Evolutionary conservation across 2,329 filamentous ascomycete species (phyloP), one percentile per base, ranked within the genome.

Genomic region (Penicillium corylophilum): DNA sequence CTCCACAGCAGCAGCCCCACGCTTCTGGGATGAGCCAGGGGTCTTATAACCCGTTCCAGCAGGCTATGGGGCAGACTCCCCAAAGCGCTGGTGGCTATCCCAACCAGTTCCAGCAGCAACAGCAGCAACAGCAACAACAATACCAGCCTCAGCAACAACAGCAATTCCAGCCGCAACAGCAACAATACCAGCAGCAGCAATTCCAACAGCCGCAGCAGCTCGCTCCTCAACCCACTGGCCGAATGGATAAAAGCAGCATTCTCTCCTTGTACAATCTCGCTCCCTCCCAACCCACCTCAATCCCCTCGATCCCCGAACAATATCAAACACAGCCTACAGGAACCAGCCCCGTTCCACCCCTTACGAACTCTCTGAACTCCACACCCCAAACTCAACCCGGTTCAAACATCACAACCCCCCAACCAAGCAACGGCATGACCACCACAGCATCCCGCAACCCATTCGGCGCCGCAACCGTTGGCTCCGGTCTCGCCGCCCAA

Each of bases 161-260:
- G 40, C 45, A 40, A 40, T 40, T 59, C 16, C 55, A 60, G 36
- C 56, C 52, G 6, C 53, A 36, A 38, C 35, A 55, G 28, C 53
- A 53, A 22, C 56, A 50, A 38, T 41, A 24, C 22, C 61, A 54
- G 29, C 49, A 55, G 24, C 53, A 53, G 29, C 56, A 50, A 33
- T 39, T 39, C 36, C 61, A 53, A 22, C 61, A 65, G 43, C 45
- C 56, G 2, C 68, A 72, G 55, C 63, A 64, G 31, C 61, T 74
- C n/a, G 58, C 59, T 24, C 59, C 71, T 4, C 76, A 77, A 56
- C 66, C 67, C 39, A 76, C 74, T 4, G 70, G 72, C 18, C 69
- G 72, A 31, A 65, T 77, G 53, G 74, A 78, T 52, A 79, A 60
- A 36, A 51, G 29, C 35, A 56, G 48, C 46, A 56, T 58, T 31